Evolutionary conservation across 192 early-diverging fungal species (phyloP).

Genomic region (Chytriomyces sp.): DNA sequence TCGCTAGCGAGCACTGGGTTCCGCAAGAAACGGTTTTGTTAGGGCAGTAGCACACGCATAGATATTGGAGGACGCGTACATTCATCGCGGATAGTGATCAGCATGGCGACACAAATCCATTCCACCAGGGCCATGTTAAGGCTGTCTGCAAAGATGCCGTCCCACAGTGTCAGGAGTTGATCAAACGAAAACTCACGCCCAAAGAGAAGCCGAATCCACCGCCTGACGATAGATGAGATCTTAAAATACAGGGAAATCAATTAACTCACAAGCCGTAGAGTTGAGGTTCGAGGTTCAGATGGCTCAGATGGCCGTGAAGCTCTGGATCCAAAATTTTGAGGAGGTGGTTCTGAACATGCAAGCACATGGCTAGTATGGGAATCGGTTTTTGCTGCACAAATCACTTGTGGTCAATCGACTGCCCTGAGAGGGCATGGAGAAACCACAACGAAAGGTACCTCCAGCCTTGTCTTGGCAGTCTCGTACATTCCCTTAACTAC

Average conservation of each 20-base stretch:
- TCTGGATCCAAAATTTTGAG: conserved; percentile 71
- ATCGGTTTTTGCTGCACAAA: conserved; percentile 12
- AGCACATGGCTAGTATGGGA: conserved; percentile 77
- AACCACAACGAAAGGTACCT: too few species aligned
- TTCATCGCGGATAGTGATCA: conserved; percentile 69
- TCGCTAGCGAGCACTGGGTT: conserved; percentile 40
- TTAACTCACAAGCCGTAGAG: conserved; percentile 88
- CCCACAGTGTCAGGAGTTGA: conserved; percentile 80
- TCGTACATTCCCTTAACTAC: too few species aligned
- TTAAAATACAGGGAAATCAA: neutral
- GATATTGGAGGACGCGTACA: conserved; percentile 41
- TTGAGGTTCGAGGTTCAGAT: conserved; percentile 87
- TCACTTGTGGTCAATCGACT: too few species aligned
- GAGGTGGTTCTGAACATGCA: conserved; percentile 69
- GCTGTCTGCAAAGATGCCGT: conserved; percentile 86
- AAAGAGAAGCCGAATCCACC: conserved; percentile 91
- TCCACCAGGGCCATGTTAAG: conserved; percentile 75
- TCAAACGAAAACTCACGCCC: conserved; percentile 81
- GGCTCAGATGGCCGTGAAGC: conserved; percentile 70
- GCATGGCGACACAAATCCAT: conserved; percentile 77
- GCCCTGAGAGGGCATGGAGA: too few species aligned
- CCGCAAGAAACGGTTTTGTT: neutral
- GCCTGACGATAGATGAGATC: too few species aligned
- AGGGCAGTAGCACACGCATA: neutral
- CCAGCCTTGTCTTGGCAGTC: too few species aligned